Evolutionary conservation across 2,329 filamentous ascomycete species (phyloP), one percentile per base, ranked within the genome.

Genomic region (Ophiostoma quercus): DNA sequence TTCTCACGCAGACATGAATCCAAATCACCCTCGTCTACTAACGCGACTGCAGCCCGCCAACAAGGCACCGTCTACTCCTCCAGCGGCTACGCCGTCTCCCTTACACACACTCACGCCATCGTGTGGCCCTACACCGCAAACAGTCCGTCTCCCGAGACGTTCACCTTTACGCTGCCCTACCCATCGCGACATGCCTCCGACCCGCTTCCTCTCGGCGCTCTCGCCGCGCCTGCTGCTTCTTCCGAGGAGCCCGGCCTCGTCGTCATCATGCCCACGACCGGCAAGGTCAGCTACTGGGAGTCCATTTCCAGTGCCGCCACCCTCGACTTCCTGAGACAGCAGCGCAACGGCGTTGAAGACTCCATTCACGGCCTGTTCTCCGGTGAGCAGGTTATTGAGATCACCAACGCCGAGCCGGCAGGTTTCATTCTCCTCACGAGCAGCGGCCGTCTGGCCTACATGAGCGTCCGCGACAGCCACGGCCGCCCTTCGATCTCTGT

Each of bases 271-370:
- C 91, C 94, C 14, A 87, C 87, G 22, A 93, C 85, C 67, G 95
- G 95, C 68, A 94, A 90, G 78, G 88, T 98, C 68, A 89, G 92
- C 63, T 98, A 95, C 79, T 98, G 95, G 93, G 95, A 98, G 78
- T 96, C 92, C 54, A 91, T 98, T 73, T 93, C 94, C 70, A 93
- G 89, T 78, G 93, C 92, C 11, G 91, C 93, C 54, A 92, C 92
- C 0, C 84, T 96, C 69, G 92, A 91, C 73, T 87, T 96, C 57
- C 91, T 94, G 76, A 90, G 91, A 73, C 90, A 96, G 77, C 91
- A 92, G 76, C 88, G 91, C 73, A 90, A 88, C 73, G 92, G 92
- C 19, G 87, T 96, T 19, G 92, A 96, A 76, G 88, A 91, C 65
- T 82, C 82, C 2, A 87, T 97, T 72, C 83, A 87, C 2, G 90